Conservation (phyloP, 768 basidiomycete species). For the Xanthoconium stramineum region DNA sequence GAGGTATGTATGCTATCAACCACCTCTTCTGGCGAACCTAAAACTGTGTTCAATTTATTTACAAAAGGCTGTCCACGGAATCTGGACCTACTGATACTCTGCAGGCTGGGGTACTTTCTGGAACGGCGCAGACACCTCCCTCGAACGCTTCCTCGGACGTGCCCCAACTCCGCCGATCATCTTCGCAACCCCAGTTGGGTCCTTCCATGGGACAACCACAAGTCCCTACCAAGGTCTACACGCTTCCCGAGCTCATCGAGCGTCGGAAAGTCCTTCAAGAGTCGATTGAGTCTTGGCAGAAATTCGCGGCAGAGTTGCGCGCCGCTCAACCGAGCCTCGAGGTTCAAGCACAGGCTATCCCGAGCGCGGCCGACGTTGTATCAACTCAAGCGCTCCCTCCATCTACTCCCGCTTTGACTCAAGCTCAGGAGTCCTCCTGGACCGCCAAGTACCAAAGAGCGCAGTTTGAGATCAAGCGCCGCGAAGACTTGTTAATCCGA, state of each 20-base stretch:
- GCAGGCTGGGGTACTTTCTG: slow-evolving; percentile 2
- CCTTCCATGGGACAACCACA: slow-evolving; percentile 14
- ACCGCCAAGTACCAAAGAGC: slow-evolving; percentile 19
- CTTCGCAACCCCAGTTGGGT: slow-evolving; percentile 27
- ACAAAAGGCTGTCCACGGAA: slow-evolving; percentile 11
- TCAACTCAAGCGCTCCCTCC: not conserved
- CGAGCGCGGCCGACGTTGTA: not conserved
- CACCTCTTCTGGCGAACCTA: slow-evolving; percentile 1
- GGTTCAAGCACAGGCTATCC: not conserved
- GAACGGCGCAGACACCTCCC: not conserved
- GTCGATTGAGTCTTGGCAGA: slow-evolving; percentile 25
- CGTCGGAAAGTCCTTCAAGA: slow-evolving; percentile 24
- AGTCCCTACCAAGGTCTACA: slow-evolving; percentile 19
- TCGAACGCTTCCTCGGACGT: slow-evolving; percentile 10
- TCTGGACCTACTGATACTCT: slow-evolving; percentile 1
- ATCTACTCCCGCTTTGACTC: not conserved
- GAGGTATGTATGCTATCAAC: slow-evolving; percentile 19
- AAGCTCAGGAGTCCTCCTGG: slow-evolving; percentile 20
- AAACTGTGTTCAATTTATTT: slow-evolving; percentile 6
- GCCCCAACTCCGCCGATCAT: slow-evolving; percentile 27
- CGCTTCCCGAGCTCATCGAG: slow-evolving; percentile 26
- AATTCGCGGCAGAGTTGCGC: slow-evolving; percentile 17
- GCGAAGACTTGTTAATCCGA: slow-evolving; percentile 26
- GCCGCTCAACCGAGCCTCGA: slow-evolving; percentile 14
- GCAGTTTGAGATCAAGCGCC: slow-evolving; percentile 31